Evolutionary conservation across 2,329 filamentous ascomycete species (phyloP), one percentile per base, ranked within the genome.

Genomic region (Trichoderma breve): DNA sequence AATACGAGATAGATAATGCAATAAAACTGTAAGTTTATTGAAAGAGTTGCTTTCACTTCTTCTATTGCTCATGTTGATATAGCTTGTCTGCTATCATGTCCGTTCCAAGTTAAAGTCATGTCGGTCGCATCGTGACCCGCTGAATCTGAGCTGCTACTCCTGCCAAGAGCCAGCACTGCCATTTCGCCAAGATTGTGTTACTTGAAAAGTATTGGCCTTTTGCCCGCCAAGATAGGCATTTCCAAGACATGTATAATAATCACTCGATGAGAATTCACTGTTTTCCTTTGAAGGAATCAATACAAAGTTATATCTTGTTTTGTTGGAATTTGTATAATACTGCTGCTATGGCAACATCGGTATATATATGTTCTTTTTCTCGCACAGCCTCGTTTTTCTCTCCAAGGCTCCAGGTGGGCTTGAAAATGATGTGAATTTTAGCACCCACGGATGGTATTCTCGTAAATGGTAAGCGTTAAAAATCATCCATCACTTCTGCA

Each of bases 131-230:
- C 26, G 26, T 32, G 18, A 60, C 24, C 21, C 24, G 39, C 21
- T 2, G 14, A 14, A 32, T 51, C 43, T 51, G 3, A 51, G n/a
- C 43, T 21, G 0, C 43, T 11, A 24, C 36, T 24, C 55, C 15
- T 53, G 57, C 67, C 57, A 62, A 70, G 67, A 12, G 53, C 7
- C 26, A 39, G 67, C 67, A 70, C 67, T 26, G 67, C 57, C 57
- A 51, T 9, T 24, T 39, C 24, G 57, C 67, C 57, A 60, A 69
- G 65, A 34, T 7, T n/a, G 15, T 7, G 21, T 53, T 24, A 53
- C 47, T 24, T 53, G 21, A 53, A 53, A 53, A 53, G 5, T 53
- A 14, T 6, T 4, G 47, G 5, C 5, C 5, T n/a, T 43, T 43
- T 24, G 21, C 12, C 2, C 11, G 47, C 47, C 21, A 53, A 53